These are phyloP conservation scores for Cnidoscolus chayamansa DNA, from an alignment of 441 rosid species.

Conservation along the genomic window DNA sequence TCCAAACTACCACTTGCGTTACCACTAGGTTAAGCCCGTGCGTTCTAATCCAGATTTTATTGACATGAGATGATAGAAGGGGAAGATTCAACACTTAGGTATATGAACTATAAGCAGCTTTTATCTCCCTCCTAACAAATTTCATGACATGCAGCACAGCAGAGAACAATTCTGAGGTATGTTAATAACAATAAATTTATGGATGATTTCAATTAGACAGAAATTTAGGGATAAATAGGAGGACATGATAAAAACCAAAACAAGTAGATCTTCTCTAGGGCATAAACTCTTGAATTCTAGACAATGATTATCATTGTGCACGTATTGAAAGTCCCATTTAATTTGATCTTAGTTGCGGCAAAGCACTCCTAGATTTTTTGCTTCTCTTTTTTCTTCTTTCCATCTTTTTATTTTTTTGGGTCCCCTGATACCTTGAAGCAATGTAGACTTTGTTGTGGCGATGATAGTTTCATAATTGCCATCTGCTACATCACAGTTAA, in stretches of 20 bases:
- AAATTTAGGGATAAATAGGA: background rate
- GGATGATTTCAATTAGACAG: background rate
- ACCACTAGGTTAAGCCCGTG: too few species aligned
- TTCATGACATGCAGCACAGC: conserved; percentile 9
- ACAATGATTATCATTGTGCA: too few species aligned
- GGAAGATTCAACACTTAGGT: background rate
- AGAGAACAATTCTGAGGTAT: too few species aligned
- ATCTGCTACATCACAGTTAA: background rate
- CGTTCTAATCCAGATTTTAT: too few species aligned
- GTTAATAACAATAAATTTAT: background rate
- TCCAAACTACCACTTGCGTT: too few species aligned
- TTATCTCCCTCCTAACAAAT: background rate
- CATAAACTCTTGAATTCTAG: too few species aligned
- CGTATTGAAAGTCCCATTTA: too few species aligned
- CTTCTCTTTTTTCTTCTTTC: background rate
- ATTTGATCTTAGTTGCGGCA: background rate
- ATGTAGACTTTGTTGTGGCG: background rate
- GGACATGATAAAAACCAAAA: background rate
- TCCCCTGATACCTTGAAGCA: background rate
- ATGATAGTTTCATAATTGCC: background rate
- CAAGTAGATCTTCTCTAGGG: background rate
- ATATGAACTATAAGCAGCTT: background rate
- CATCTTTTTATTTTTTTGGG: too few species aligned
- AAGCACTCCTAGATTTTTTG: background rate
- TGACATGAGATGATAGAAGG: background rate